These are phyloP conservation scores for Candida michaelii DNA, from an alignment of 805 yeast species.

Conservation along the genomic window DNA sequence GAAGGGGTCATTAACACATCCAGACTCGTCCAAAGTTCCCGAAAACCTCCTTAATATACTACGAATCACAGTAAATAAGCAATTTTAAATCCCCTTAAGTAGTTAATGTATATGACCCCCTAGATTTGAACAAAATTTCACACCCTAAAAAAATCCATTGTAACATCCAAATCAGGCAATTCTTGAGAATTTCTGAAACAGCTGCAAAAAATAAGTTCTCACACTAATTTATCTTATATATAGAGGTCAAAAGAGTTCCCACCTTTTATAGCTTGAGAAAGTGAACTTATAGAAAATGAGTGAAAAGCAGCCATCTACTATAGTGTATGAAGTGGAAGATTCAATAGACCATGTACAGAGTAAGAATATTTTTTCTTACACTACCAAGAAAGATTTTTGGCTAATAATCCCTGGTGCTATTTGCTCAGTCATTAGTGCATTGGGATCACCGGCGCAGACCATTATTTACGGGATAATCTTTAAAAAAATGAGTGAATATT, in stretches of 20 bases:
- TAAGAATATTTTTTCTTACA: conserved; percentile 18
- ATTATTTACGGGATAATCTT: conserved; percentile 69
- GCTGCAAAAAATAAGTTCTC: conserved; percentile 5
- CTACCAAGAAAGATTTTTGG: conserved; percentile 16
- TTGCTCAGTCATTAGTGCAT: conserved; percentile 51
- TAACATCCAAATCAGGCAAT: conserved; percentile 14
- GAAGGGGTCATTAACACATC: neutral
- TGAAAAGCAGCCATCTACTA: neutral
- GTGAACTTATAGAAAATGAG: too few species aligned
- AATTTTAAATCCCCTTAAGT: neutral
- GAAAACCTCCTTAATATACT: too few species aligned
- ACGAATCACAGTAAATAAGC: too few species aligned
- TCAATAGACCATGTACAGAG: neutral
- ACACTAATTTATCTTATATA: neutral
- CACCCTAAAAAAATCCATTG: conserved; percentile 11
- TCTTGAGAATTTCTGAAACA: conserved; percentile 10
- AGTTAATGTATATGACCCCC: neutral
- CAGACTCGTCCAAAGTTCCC: too few species aligned
- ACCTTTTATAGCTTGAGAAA: too few species aligned
- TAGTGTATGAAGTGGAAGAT: neutral
- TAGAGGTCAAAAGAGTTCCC: too few species aligned
- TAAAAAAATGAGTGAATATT: conserved; percentile 26
- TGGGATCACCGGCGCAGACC: conserved; percentile 60
- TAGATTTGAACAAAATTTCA: too few species aligned
- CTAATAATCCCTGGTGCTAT: conserved; percentile 24